phyloP scores from a whole-genome alignment of 495 filamentous ascomycete genomes.

The Cercophora samala region DNA sequence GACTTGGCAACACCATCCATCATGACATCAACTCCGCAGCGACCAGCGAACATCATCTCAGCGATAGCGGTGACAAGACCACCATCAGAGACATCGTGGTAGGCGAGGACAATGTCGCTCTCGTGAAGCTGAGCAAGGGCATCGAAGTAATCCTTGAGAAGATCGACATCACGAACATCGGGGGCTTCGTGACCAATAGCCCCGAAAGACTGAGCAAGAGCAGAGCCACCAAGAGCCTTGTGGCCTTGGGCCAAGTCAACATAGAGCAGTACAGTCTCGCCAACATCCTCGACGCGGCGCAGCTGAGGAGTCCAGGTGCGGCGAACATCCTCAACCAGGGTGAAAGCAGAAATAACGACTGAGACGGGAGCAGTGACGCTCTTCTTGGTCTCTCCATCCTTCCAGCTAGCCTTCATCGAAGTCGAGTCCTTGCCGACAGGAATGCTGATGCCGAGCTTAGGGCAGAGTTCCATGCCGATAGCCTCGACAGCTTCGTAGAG shows the following conservation, averaged over 20 bases:
- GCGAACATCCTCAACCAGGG: slow-evolving; percentile 69
- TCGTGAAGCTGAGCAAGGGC: slow-evolving; percentile 84
- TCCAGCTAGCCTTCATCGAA: slow-evolving; percentile 98
- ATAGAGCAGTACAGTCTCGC: slow-evolving; percentile 84
- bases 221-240: slow-evolving; percentile 84
- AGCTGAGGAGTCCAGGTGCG: slow-evolving; percentile 94
- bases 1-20: slow-evolving; percentile 65
- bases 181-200: slow-evolving; percentile 81
- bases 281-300: slow-evolving; percentile 77
- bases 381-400: slow-evolving; percentile 67
- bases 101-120: slow-evolving; percentile 82
- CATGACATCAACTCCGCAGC: slow-evolving; percentile 83
- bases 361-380: slow-evolving; percentile 91
- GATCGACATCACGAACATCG: slow-evolving; percentile 75
- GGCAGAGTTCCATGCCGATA: slow-evolving; percentile 80
- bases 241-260: slow-evolving; percentile 79
- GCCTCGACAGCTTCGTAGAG: slow-evolving; percentile 94
- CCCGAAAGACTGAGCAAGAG: slow-evolving; percentile 86
- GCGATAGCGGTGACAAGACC: slow-evolving; percentile 87
- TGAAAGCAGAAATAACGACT: slow-evolving; percentile 85
- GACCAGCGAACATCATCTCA: slow-evolving; percentile 98
- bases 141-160: slow-evolving; percentile 89
- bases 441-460: slow-evolving; percentile 81
- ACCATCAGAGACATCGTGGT: slow-evolving; percentile 92
- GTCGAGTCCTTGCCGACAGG: slow-evolving; percentile 98